phyloP scores from a whole-genome alignment of 306 rosid genomes.

The Neltuma alba region DNA sequence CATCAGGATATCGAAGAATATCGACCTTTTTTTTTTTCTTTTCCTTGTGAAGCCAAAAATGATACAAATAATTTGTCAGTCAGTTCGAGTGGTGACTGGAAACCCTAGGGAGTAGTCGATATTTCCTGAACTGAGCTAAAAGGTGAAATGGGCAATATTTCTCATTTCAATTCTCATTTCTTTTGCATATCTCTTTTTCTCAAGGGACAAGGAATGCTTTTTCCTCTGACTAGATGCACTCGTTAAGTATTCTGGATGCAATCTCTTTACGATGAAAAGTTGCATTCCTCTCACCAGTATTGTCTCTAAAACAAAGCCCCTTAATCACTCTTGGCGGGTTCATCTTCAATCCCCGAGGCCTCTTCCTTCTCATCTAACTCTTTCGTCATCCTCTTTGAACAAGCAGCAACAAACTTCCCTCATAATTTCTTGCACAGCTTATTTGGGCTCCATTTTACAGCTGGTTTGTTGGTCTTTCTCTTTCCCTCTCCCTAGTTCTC shows the following conservation, averaged over 20 bases:
- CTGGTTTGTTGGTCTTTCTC: background rate
- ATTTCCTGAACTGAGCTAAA: conserved; percentile 7
- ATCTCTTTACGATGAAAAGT: background rate
- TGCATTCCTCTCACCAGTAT: background rate
- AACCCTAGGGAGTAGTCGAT: background rate
- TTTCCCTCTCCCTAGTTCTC: background rate
- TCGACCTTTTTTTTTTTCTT: too few species aligned
- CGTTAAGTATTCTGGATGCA: background rate
- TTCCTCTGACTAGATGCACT: background rate
- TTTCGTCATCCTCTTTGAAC: background rate
- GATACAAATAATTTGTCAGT: background rate
- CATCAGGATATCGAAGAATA: too few species aligned
- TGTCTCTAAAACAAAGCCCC: background rate
- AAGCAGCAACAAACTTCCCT: background rate
- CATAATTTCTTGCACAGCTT: background rate
- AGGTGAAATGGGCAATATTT: background rate
- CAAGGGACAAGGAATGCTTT: background rate
- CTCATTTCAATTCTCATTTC: too few species aligned
- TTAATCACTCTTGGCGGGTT: background rate
- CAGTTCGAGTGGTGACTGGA: background rate
- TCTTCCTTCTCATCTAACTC: background rate
- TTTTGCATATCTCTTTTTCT: background rate
- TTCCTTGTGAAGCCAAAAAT: background rate
- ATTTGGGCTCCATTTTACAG: background rate
- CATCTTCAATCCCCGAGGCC: background rate